Conservation (phyloP, 2,329 filamentous ascomycete species). For the Cladosporium sp. region DNA sequence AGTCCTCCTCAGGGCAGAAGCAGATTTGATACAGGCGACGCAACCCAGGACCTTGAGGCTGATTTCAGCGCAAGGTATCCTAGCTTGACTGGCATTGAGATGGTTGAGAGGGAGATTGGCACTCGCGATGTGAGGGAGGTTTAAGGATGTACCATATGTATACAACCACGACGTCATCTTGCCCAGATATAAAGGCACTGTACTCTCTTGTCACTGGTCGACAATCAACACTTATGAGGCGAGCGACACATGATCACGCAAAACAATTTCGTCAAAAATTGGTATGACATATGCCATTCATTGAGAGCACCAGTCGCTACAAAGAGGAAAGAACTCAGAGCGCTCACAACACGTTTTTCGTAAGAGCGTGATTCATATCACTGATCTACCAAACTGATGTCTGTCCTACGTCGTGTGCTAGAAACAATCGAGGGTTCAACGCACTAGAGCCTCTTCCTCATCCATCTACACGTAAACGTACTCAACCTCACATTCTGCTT, state of each 20-base stretch:
- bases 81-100: constrained; percentile 80
- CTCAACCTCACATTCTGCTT: constrained; percentile 2
- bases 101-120: constrained; percentile 63
- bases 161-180: background rate
- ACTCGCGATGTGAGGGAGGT: constrained; percentile 17
- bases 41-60: constrained; percentile 43
- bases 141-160: constrained; percentile 13
- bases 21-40: background rate
- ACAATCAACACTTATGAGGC: background rate
- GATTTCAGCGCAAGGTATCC: constrained; percentile 87
- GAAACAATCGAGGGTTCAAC: background rate
- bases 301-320: too few species aligned
- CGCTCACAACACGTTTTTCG: too few species aligned
- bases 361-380: background rate
- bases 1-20: background rate
- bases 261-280: too few species aligned
- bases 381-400: background rate
- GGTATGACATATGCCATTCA: too few species aligned
- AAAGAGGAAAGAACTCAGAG: too few species aligned
- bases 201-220: background rate
- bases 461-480: background rate
- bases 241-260: background rate
- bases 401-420: background rate
- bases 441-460: background rate
- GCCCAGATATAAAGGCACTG: background rate